Evolutionary conservation across 305 asterid genomes (phyloP), one percentile per base, ranked within the genome.

Genomic region (Rubia balearica): DNA sequence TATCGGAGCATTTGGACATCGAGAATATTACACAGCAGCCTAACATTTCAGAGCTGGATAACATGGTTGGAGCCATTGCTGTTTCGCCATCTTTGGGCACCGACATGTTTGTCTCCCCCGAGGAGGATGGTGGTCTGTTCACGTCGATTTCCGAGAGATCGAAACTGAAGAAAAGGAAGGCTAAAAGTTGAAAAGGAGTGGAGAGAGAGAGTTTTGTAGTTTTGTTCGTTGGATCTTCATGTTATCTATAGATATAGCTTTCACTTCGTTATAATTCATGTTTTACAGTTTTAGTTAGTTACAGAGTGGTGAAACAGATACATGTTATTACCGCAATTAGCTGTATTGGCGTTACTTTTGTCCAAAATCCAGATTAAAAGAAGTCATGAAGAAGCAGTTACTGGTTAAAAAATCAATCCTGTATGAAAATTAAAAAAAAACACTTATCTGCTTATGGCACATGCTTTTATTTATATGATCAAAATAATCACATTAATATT

Each of bases 1-100:
- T 90, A 33, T 77, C 83, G 53, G 76, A 73, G 73, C 77, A 85
- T 74, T 49, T 84, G 76, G 72, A 76, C 73, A 81, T 82, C 60
- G 71, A 71, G 83, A 59, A 67, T 61, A 64, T 68, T 49, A 19
- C 12, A 19, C 70, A 49, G 16, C 65, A 74, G 60, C 72, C 61
- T 16, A 72, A 74, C 62, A 61, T 75, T 64, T 82, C 61, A 59
- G 81, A 82, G 55, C 80, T 80, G 76, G 89, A 82, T 70, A 74
- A 76, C 76, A 64, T 75, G 70, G 80, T 65, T 74, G 79, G 80
- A 65, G 76, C 73, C 22, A 62, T 66, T 41, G 80, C 83, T 62
- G 71, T 69, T 69, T 76, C 74, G 36, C 83, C 79, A 51, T 67
- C 80, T 67, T 73, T 78, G 33, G 74, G 48, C 64, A 65, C 76